Conservation (phyloP, 768 basidiomycete genomes). For the Trametopsis cervina region DNA sequence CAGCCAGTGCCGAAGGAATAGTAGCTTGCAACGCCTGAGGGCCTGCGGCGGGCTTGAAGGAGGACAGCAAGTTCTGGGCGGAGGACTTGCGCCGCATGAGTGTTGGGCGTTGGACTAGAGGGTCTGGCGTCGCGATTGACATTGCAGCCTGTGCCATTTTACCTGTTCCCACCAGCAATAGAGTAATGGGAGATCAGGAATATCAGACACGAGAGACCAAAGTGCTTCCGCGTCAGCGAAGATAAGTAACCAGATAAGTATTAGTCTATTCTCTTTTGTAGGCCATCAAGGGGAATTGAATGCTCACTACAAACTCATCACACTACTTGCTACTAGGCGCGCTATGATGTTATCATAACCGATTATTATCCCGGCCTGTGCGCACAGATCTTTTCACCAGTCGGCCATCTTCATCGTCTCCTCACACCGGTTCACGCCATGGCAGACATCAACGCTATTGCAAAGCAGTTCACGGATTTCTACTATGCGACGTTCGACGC, state of each 20-base stretch:
- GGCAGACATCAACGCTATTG: slow-evolving; percentile 70
- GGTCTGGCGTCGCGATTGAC: slow-evolving; percentile 24
- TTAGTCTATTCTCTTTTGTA: not conserved
- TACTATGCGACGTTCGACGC: slow-evolving; percentile 80
- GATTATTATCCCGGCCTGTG: not conserved
- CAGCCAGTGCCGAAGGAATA: slow-evolving; percentile 18
- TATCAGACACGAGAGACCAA: too few species aligned
- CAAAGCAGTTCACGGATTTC: slow-evolving; percentile 71
- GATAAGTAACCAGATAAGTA: not conserved
- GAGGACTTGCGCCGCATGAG: slow-evolving; percentile 80
- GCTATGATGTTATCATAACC: not conserved
- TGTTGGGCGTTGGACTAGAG: slow-evolving; percentile 29
- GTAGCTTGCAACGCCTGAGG: slow-evolving; percentile 13
- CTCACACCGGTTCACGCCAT: slow-evolving; percentile 32
- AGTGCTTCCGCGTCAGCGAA: too few species aligned
- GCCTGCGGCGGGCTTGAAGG: slow-evolving; percentile 47
- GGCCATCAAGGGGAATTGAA: not conserved
- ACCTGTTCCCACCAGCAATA: not conserved
- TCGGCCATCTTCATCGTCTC: not conserved
- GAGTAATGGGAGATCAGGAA: not conserved
- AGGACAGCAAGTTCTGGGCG: slow-evolving; percentile 74
- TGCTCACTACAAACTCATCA: not conserved
- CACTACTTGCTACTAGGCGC: not conserved
- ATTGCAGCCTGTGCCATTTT: slow-evolving; percentile 13
- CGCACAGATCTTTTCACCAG: not conserved